These are phyloP conservation scores for Corylus avellana DNA, from an alignment of 306 rosid genomes.

Conservation along the genomic window DNA sequence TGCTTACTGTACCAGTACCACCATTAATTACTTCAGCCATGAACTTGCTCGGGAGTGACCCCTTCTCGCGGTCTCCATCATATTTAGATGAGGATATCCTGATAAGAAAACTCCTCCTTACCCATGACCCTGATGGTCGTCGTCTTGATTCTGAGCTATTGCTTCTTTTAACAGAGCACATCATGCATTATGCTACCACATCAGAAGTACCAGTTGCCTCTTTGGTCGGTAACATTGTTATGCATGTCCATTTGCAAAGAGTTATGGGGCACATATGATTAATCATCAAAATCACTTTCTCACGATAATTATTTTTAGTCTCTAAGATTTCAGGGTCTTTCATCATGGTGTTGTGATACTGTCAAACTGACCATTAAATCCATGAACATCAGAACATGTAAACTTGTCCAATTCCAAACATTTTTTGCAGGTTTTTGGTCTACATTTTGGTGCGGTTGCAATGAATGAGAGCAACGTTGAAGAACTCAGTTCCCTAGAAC, in stretches of 20 bases:
- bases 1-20: slow-evolving; percentile 6
- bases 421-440: slow-evolving; percentile 56
- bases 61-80: slow-evolving; percentile 26
- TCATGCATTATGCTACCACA: slow-evolving; percentile 48
- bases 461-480: slow-evolving; percentile 34
- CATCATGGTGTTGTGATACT: background rate
- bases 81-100: slow-evolving; percentile 35
- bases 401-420: slow-evolving; percentile 4
- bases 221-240: background rate
- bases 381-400: background rate
- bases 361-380: background rate
- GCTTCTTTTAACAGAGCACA: slow-evolving; percentile 48
- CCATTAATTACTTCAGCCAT: slow-evolving; percentile 28
- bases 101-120: slow-evolving; percentile 54
- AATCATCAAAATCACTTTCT: background rate
- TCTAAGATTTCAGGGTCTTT: background rate
- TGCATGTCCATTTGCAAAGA: background rate
- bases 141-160: slow-evolving; percentile 59
- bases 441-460: slow-evolving; percentile 30
- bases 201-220: slow-evolving; percentile 28
- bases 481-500: slow-evolving; percentile 32
- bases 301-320: background rate
- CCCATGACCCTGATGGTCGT: slow-evolving; percentile 67
- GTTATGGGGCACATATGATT: background rate
- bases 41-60: slow-evolving; percentile 32